Evolutionary conservation across 2,329 filamentous ascomycete genomes (phyloP), one percentile per base, ranked within the genome.

Genomic region (Fonsecaea pedrosoi): DNA sequence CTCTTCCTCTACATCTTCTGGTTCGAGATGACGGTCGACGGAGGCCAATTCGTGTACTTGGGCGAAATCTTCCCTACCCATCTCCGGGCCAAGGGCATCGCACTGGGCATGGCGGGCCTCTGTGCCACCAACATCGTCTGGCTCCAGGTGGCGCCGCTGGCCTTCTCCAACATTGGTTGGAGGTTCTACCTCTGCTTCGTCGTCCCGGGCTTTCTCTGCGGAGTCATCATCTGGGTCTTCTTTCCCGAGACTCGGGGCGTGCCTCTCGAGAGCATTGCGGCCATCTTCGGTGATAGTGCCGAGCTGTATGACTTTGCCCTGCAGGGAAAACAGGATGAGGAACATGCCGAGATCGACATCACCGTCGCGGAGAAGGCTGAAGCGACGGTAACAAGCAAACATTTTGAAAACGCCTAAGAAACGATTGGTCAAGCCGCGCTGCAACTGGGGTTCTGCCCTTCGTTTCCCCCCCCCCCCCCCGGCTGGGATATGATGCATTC

Each of bases 1-100:
- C 94, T 94, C 15, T 67, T 60, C 48, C 4, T 67, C 15, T 56
- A 56, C 37, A 37, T 48, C 8, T 50, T 66, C 18, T 56, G 18
- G 4, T 62, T 62, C 58, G 40, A 66, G 21, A 6, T 18, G 21
- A 35, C 25, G n/a, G 54, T 69, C 37, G 60, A 68, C 42, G 66
- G 68, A 18, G 48, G 15, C 1, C 59, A 64, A 21, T 70, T 66
- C 42, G 54, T 21, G 8, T 70, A 66, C 56, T 9, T 70, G 54
- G 56, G 37, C 10, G 66, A 68, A 42, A 59, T 68, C 10, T 68
- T 66, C 37, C 62, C 62, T 0, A 68, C 40, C 13, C 66, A 66
- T 50, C 7, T 66, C 6, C 58, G 66, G n/a, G 58, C 66, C 1
- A 68, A 68, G 32, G 66, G 63, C 7, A 40, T 68, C 25, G 54